Conservation (phyloP, 208 protist species). For the Acanthamoeba quina region DNA sequence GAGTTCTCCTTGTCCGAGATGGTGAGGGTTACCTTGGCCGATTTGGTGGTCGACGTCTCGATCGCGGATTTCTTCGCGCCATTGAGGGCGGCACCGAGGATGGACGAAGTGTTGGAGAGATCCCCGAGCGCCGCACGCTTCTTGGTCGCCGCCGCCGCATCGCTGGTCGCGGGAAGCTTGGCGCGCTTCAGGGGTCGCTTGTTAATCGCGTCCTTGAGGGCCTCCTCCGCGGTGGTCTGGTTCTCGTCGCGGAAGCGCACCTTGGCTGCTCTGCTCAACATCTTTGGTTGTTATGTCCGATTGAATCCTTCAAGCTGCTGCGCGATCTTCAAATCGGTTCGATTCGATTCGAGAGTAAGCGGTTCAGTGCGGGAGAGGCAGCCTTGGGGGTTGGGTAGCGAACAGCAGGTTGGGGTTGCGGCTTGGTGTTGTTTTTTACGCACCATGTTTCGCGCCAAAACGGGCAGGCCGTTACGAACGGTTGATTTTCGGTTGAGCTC, state of each 20-base stretch:
- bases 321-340: neutral
- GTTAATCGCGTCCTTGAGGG: neutral
- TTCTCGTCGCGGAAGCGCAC: slow-evolving; percentile 50
- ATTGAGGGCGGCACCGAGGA: neutral
- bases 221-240: slow-evolving; percentile 41
- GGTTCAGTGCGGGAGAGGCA: neutral
- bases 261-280: slow-evolving; percentile 53
- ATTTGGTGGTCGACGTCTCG: neutral
- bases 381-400: neutral
- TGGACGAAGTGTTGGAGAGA: slow-evolving; percentile 18
- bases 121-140: slow-evolving; percentile 49
- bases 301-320: neutral
- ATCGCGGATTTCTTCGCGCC: slow-evolving; percentile 24
- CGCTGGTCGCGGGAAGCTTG: slow-evolving; percentile 5
- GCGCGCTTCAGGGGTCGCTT: slow-evolving; percentile 42
- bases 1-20: slow-evolving; percentile 44
- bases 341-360: neutral
- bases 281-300: neutral
- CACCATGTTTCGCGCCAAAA: slow-evolving; percentile 4
- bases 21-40: slow-evolving; percentile 5
- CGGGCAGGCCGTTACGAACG: neutral
- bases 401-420: neutral
- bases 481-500: neutral
- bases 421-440: neutral
- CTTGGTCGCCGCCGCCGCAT: neutral